These are phyloP conservation scores for Thraustotheca clavata DNA, from an alignment of 352 stramenopile genomes.

Conservation along the genomic window DNA sequence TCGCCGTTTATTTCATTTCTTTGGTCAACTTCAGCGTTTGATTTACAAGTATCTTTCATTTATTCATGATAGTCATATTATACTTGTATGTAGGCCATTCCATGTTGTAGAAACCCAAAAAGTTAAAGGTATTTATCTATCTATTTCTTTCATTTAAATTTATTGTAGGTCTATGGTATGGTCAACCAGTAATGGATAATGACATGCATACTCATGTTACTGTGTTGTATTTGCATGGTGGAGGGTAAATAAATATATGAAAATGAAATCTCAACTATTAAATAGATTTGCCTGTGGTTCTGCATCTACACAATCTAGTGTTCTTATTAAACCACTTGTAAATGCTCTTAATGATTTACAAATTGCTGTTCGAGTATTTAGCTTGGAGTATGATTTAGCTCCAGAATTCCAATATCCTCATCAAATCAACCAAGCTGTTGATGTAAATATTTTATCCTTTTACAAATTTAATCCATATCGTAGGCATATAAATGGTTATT, in stretches of 20 bases:
- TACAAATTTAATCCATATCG: not conserved
- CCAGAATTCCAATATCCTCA: not conserved
- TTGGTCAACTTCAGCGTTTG: conserved; percentile 3
- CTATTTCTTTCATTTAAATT: not conserved
- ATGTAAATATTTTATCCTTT: not conserved
- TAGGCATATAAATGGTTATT: conserved; percentile 18
- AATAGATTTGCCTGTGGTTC: conserved; percentile 6
- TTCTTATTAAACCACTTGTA: conserved; percentile 1
- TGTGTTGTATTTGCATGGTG: conserved; percentile 14
- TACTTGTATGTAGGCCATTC: not conserved
- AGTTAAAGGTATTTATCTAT: conserved; percentile 7
- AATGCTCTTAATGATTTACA: not conserved
- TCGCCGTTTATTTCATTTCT: not conserved
- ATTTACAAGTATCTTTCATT: not conserved
- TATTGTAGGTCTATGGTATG: conserved; percentile 20
- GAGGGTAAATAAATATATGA: conserved; percentile 4
- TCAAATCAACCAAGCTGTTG: not conserved
- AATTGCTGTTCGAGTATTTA: conserved; percentile 4
- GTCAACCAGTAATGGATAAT: not conserved
- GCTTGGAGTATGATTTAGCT: conserved; percentile 14
- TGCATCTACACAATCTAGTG: not conserved
- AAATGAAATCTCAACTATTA: not conserved
- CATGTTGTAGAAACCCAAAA: not conserved
- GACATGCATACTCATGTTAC: not conserved
- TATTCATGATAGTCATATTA: not conserved